phyloP scores from a whole-genome alignment of 2,329 filamentous ascomycete species.

The Dothiorella sarmentorum region DNA sequence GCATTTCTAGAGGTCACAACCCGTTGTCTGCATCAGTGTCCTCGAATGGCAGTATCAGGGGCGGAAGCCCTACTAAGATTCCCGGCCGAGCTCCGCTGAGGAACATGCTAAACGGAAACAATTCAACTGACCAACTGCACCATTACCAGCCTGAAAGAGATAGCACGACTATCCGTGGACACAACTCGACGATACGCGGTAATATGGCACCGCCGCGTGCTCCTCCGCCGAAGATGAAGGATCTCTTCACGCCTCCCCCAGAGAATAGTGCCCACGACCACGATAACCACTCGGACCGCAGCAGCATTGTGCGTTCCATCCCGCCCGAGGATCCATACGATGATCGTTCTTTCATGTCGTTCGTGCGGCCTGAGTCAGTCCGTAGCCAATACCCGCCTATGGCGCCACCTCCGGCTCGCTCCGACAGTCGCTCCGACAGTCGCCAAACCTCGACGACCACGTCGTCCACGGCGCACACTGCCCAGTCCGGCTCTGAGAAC shows the following conservation, averaged over 20 bases:
- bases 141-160: constrained; percentile 29
- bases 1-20: constrained; percentile 30
- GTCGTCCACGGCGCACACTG: constrained; percentile 59
- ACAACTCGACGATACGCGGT: constrained; percentile 24
- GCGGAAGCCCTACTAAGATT: constrained; percentile 63
- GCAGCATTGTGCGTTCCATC: constrained; percentile 58
- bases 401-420: constrained; percentile 20
- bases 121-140: constrained; percentile 83
- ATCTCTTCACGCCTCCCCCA: constrained; percentile 60
- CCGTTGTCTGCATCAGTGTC: constrained; percentile 38
- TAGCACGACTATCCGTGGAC: constrained; percentile 32
- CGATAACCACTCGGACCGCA: constrained; percentile 32
- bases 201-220: constrained; percentile 47
- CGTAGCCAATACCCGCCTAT: constrained; percentile 19
- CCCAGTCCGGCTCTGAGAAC: constrained; percentile 70
- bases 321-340: constrained; percentile 83
- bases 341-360: constrained; percentile 46
- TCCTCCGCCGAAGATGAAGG: constrained; percentile 86
- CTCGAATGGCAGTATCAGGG: constrained; percentile 20
- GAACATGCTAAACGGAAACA: constrained; percentile 66
- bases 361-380: constrained; percentile 9
- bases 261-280: constrained; percentile 30
- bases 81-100: constrained; percentile 67
- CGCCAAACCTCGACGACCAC: constrained; percentile 71
- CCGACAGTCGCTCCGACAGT: constrained; percentile 38